A percentile compares a stretch with the other conserved stretches of the same genome.
Conservation (phyloP, 306 rosid genomes). For the Chamaecrista fasciculata region DNA sequence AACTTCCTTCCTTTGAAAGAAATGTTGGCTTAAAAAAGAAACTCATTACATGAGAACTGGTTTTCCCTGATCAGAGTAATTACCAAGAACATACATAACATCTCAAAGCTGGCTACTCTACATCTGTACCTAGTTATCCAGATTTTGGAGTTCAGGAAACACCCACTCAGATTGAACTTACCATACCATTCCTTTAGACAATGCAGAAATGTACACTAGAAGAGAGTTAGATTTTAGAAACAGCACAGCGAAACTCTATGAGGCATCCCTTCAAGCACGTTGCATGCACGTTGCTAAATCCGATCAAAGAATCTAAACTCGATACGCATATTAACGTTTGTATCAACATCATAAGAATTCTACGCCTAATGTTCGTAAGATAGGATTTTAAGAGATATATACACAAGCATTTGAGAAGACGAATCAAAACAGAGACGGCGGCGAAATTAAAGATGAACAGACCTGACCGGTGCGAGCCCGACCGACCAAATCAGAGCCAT, state of each 20-base stretch:
- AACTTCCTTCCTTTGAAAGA: neutral
- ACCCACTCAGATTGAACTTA: neutral
- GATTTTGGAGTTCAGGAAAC: neutral
- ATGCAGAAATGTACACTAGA: neutral
- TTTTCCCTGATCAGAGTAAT: neutral
- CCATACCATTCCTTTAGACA: neutral
- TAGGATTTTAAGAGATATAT: neutral
- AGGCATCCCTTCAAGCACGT: neutral
- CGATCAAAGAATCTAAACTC: neutral
- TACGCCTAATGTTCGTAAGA: neutral
- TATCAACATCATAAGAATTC: neutral
- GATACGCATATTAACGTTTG: neutral
- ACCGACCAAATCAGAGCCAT: constrained; percentile 85
- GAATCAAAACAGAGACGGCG: neutral
- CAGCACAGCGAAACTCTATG: neutral
- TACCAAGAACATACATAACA: neutral
- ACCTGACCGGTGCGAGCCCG: constrained; percentile 96
- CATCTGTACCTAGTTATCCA: neutral
- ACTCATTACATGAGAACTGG: neutral
- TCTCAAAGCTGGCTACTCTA: neutral
- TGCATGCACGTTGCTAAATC: neutral
- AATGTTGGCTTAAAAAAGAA: neutral
- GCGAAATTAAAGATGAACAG: neutral
- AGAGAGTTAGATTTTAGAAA: neutral
- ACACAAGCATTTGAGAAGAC: neutral